These are phyloP conservation scores for Scytalidium sp. DNA, from an alignment of 2,329 filamentous ascomycete species.

Conservation along the genomic window DNA sequence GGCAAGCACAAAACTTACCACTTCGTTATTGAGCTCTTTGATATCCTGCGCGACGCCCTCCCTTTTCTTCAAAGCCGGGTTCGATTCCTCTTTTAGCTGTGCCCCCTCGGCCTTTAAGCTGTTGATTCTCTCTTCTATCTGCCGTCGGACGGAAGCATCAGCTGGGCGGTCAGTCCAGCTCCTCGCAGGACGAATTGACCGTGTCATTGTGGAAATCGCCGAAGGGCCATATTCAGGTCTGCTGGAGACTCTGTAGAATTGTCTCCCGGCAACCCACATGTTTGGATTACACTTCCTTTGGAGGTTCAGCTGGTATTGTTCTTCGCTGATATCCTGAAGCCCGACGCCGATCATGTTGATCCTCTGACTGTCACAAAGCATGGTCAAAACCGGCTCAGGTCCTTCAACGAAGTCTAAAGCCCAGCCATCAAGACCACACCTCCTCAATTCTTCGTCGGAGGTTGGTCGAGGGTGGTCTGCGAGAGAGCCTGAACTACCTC, in stretches of 20 bases:
- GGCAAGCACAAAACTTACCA: slow-evolving; percentile 30
- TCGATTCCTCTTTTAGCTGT: slow-evolving; percentile 19
- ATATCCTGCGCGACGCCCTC: slow-evolving; percentile 35
- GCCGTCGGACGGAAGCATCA: slow-evolving; percentile 61
- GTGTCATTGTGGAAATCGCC: slow-evolving; percentile 68
- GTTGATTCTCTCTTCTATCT: slow-evolving; percentile 52
- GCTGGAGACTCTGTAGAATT: slow-evolving; percentile 62
- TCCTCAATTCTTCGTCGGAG: slow-evolving; percentile 48
- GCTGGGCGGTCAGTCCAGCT: slow-evolving; percentile 78
- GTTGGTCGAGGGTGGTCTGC: slow-evolving; percentile 54
- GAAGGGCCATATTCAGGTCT: slow-evolving; percentile 77
- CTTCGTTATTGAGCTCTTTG: slow-evolving; percentile 30
- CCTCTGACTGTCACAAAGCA: slow-evolving; percentile 74
- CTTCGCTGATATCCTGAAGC: slow-evolving; percentile 58
- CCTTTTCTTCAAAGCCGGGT: slow-evolving; percentile 11
- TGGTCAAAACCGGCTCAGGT: slow-evolving; percentile 78
- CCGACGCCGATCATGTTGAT: slow-evolving; percentile 69
- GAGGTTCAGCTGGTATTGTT: slow-evolving; percentile 56
- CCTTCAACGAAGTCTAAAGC: slow-evolving; percentile 77
- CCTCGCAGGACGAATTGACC: slow-evolving; percentile 55
- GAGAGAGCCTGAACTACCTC: slow-evolving; percentile 55
- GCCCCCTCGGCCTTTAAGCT: slow-evolving; percentile 21
- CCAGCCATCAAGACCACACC: slow-evolving; percentile 73
- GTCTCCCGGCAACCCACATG: slow-evolving; percentile 67
- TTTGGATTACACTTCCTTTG: slow-evolving; percentile 18